Conservation (phyloP, 805 yeast species). For the Kuraishia cidri region DNA sequence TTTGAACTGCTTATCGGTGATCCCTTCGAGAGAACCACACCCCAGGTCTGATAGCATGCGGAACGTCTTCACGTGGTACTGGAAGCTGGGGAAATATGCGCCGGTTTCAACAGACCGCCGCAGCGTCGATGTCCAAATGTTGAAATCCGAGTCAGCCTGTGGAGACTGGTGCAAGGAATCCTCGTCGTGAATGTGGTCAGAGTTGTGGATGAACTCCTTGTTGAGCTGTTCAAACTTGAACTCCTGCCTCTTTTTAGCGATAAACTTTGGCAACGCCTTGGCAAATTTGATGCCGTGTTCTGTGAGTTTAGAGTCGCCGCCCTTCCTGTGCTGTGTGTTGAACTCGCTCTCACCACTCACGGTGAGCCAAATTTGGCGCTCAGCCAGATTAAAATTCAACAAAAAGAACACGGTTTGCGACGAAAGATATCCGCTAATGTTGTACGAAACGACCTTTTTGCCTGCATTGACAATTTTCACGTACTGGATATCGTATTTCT, state of each 20-base stretch:
- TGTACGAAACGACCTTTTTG: constrained; percentile 43
- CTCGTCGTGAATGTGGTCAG: constrained; percentile 10
- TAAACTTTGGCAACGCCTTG: constrained; percentile 22
- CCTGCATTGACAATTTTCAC: constrained; percentile 60
- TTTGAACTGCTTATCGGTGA: constrained; percentile 19
- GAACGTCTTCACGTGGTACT: constrained; percentile 19
- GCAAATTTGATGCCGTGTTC: constrained; percentile 21
- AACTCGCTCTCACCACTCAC: constrained; percentile 22
- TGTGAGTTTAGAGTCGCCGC: constrained; percentile 22
- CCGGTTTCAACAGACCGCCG: constrained; percentile 22
- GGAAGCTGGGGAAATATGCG: constrained; percentile 16
- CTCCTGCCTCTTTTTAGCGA: constrained; percentile 21
- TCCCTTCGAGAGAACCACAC: constrained; percentile 23
- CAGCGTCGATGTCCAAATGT: constrained; percentile 24
- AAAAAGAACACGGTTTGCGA: constrained; percentile 49
- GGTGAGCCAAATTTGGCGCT: constrained; percentile 26
- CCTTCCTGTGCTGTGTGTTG: constrained; percentile 15
- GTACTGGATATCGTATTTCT: constrained; percentile 40
- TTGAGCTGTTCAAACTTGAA: constrained; percentile 22
- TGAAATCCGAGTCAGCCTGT: constrained; percentile 16
- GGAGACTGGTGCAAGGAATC: constrained; percentile 6
- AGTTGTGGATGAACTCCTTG: constrained; percentile 14
- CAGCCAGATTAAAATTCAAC: constrained; percentile 27
- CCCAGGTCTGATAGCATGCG: constrained; percentile 23
- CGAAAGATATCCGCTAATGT: constrained; percentile 48